Evolutionary conservation across 2,329 filamentous ascomycete genomes (phyloP), one percentile per base, ranked within the genome.

Genomic region (Leptographium wingfieldii): DNA sequence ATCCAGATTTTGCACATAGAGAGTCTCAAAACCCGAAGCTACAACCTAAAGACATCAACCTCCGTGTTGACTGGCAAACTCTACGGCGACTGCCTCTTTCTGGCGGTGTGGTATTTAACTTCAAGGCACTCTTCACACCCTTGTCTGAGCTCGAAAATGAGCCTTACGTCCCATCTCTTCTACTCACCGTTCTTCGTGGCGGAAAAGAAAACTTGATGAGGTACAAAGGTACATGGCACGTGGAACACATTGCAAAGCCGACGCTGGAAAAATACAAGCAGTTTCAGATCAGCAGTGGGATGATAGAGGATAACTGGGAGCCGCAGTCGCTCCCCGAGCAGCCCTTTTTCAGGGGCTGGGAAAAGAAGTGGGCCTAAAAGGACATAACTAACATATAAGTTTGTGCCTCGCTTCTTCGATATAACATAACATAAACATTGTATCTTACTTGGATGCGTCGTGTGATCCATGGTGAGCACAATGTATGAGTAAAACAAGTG

Each of bases 11-110:
- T 63, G 73, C 78, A 0, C 71, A 74, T 25, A 62, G 65, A 9
- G 66, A 63, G 19, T 59, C 61, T 3, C 56, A 58, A 43, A 46
- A 40, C 27, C 46, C 57, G 3, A 33, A 12, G 0, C 73, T 92
- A 6, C 73, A 72, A 0, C 35, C 40, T 68, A 76, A 81, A 0
- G 80, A 88, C 40, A 76, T 88, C 63, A 75, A 86, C 62, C 74
- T 95, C 1, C 81, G 90, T 5, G 89, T 94, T 1, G 90, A 95
- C 70, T 95, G 90, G 88, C 91, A 95, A 72, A 95, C 90, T 0
- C 74, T 95, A 4, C 83, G 90, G 1, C 82, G 90, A 3, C 73
- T 95, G 0, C 90, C 90, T 0, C 75, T 95, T 0, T 90, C 86
- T 0, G 88, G 82, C 0, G 86, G 80, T 0, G 76, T 95, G 1